Evolutionary conservation across 768 basidiomycete species (phyloP).

Genomic region (Hydnum rufescens): DNA sequence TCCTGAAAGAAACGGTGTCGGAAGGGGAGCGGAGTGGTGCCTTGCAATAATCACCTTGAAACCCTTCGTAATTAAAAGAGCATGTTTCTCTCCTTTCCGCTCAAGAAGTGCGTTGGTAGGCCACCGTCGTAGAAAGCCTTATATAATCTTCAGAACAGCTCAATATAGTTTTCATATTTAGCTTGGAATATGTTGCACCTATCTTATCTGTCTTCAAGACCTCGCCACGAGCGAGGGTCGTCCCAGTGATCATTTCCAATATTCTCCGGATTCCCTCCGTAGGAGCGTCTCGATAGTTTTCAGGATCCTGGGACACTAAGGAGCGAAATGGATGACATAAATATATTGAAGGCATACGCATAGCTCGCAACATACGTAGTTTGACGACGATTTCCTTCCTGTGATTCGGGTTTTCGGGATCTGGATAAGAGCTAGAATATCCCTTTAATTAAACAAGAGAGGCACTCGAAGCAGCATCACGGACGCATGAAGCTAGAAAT

Average conservation of each 20-base stretch:
- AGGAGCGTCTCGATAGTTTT: slow-evolving; percentile 79
- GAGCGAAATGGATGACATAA: neutral
- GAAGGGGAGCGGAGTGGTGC: neutral
- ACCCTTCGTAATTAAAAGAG: slow-evolving; percentile 75
- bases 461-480: slow-evolving; percentile 14
- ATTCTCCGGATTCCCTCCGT: slow-evolving; percentile 84
- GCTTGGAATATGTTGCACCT: slow-evolving; percentile 23
- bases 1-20: slow-evolving; percentile 24
- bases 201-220: slow-evolving; percentile 63
- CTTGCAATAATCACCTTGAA: slow-evolving; percentile 31
- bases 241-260: slow-evolving; percentile 53
- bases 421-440: slow-evolving; percentile 43
- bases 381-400: slow-evolving; percentile 79
- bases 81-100: slow-evolving; percentile 82
- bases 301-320: slow-evolving; percentile 72
- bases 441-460: neutral
- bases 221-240: slow-evolving; percentile 42
- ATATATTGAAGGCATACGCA: neutral
- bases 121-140: slow-evolving; percentile 81
- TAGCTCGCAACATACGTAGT: slow-evolving; percentile 32
- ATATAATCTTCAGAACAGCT: slow-evolving; percentile 45
- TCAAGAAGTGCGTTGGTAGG: slow-evolving; percentile 91
- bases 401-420: slow-evolving; percentile 37
- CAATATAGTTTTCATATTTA: neutral
- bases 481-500: slow-evolving; percentile 32